Evolutionary conservation across 441 rosid genomes (phyloP).

Genomic region (Bocquillonia castaneifolia): DNA sequence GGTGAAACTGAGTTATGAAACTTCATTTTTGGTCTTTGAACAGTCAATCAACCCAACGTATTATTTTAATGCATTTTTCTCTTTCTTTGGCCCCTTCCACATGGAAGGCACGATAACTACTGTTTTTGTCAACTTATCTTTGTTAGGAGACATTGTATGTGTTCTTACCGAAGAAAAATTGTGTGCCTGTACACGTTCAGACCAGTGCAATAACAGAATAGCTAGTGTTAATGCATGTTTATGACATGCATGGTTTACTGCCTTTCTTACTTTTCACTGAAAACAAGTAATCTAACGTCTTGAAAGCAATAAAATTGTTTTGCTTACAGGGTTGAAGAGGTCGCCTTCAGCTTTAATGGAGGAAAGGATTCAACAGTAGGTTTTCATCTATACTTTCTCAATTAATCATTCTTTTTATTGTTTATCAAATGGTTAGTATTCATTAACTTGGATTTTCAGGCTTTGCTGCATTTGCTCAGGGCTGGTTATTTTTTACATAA

Average conservation of each 20-base stretch:
- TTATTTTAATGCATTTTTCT: neutral
- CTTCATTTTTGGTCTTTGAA: neutral
- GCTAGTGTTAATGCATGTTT: conserved; percentile 13
- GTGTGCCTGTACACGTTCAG: neutral
- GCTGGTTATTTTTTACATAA: conserved; percentile 86
- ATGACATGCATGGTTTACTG: conserved; percentile 1
- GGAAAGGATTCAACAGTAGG: conserved; percentile 98
- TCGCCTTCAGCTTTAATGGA: conserved; percentile 97
- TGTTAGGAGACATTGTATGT: neutral
- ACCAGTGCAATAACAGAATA: neutral
- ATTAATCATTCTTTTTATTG: conserved; percentile 16
- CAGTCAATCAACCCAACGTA: neutral
- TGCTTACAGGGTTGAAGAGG: conserved; percentile 76
- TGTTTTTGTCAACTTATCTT: neutral
- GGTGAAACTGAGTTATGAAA: neutral
- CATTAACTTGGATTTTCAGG: conserved; percentile 48
- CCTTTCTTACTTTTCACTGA: neutral
- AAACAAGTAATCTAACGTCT: conserved; percentile 17
- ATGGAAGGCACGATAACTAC: neutral
- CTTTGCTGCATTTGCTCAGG: conserved; percentile 87
- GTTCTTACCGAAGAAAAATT: neutral
- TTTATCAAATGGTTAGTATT: conserved; percentile 21
- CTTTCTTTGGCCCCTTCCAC: neutral
- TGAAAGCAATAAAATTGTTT: conserved; percentile 24
- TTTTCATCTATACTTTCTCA: conserved; percentile 20